phyloP scores from a whole-genome alignment of 139 green algal species.

The Chlorella vulgaris region DNA sequence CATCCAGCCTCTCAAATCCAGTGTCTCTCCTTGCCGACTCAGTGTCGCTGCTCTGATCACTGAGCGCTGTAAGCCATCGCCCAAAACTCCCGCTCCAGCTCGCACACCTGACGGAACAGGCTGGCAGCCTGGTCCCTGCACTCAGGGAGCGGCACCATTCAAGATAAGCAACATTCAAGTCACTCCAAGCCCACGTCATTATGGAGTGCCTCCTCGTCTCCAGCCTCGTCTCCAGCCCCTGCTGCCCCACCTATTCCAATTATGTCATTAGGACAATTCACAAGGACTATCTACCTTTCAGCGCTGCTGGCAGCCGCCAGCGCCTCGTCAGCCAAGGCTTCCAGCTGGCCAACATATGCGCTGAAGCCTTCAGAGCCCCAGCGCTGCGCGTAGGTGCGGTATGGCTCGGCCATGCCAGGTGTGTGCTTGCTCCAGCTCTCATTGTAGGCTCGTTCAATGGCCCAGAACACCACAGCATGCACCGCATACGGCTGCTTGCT shows the following conservation, averaged over 20 bases:
- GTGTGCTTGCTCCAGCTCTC: constrained; percentile 21
- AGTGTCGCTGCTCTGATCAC: background rate
- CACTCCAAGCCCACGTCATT: no score
- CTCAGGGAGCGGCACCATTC: background rate
- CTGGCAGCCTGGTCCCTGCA: background rate
- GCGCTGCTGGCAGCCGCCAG: background rate
- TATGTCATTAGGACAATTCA: no score
- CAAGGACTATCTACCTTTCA: no score
- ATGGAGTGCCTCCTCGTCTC: no score
- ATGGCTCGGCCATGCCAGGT: constrained; percentile 16
- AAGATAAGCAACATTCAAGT: background rate
- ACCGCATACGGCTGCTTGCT: constrained; percentile 19
- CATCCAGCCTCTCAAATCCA: no score
- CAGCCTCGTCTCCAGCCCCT: no score
- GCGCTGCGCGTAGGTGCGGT: constrained; percentile 3
- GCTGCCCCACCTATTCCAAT: no score
- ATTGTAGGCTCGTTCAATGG: constrained; percentile 27
- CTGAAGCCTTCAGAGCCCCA: constrained; percentile 18
- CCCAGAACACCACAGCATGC: constrained; percentile 24
- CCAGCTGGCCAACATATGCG: constrained; percentile 4
- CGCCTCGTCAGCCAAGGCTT: constrained; percentile 13
- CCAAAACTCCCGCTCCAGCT: constrained; percentile 34
- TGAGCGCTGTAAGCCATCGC: constrained; percentile 11
- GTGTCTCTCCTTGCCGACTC: no score
- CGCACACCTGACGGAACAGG: constrained; percentile 12